These are phyloP conservation scores for Cucurbita moschata DNA, from an alignment of 306 rosid species.

Conservation along the genomic window DNA sequence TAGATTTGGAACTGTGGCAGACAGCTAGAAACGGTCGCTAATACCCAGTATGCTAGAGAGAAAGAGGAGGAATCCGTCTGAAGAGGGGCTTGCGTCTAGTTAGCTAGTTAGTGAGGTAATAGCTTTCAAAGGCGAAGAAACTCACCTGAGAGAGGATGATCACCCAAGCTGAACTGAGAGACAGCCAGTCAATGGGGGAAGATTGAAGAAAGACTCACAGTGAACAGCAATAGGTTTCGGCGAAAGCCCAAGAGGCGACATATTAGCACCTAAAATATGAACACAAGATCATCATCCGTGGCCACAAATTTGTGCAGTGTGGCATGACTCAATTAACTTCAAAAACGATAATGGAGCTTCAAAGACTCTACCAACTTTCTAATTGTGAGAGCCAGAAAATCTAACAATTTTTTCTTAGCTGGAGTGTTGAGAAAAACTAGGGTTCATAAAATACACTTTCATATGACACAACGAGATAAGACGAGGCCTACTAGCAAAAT, in stretches of 20 bases:
- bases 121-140: too few relatives aligned
- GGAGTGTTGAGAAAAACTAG: not conserved
- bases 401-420: not conserved
- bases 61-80: too few relatives aligned
- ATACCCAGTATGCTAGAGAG: too few relatives aligned
- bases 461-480: not conserved
- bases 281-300: constrained; percentile 44
- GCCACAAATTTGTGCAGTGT: constrained; percentile 26
- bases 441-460: not conserved
- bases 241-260: constrained; percentile 97
- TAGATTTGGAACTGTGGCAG: constrained; percentile 48
- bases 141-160: too few relatives aligned
- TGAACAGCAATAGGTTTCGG: constrained; percentile 86
- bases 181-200: not conserved
- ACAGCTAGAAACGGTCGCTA: too few relatives aligned
- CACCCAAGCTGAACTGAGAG: too few relatives aligned
- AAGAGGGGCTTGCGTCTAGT: too few relatives aligned
- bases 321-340: constrained; percentile 70
- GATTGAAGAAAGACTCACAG: constrained; percentile 29
- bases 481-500: not conserved
- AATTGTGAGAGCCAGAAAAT: not conserved
- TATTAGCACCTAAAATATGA: constrained; percentile 96
- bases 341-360: constrained; percentile 87
- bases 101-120: too few relatives aligned
- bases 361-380: constrained; percentile 94